These are phyloP conservation scores for Alternaria arborescens DNA, from an alignment of 2,329 filamentous ascomycete species.

Conservation along the genomic window DNA sequence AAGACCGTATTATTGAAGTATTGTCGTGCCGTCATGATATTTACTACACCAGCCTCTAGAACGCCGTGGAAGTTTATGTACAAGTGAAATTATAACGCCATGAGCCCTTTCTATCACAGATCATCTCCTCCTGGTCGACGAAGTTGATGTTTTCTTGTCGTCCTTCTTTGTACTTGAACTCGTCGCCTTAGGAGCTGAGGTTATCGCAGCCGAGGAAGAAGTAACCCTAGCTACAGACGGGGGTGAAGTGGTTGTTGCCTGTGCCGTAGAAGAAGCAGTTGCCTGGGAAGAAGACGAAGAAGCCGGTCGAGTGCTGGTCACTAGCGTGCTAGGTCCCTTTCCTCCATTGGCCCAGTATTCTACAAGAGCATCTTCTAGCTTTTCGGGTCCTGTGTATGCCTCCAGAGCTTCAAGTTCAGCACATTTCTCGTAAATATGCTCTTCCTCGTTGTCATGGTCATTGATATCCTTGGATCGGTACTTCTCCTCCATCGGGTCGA, in stretches of 20 bases:
- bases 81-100: background rate
- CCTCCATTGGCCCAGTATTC: constrained; percentile 38
- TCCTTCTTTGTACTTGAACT: constrained; percentile 14
- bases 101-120: background rate
- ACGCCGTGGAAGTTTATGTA: background rate
- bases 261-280: background rate
- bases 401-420: constrained; percentile 38
- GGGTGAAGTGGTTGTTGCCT: background rate
- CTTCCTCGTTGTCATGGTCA: constrained; percentile 29
- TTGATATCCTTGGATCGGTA: constrained; percentile 37
- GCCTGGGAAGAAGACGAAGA: background rate
- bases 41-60: background rate
- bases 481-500: constrained; percentile 45
- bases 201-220: background rate
- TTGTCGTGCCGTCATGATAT: constrained; percentile 3
- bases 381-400: constrained; percentile 37
- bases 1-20: background rate
- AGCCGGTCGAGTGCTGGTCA: constrained; percentile 16
- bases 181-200: constrained; percentile 7
- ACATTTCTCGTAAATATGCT: constrained; percentile 34
- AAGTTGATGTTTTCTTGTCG: constrained; percentile 11
- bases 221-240: background rate
- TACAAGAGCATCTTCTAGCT: constrained; percentile 39
- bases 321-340: constrained; percentile 25
- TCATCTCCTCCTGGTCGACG: constrained; percentile 13